Conservation (phyloP, 306 rosid species). For the Trifolium pratense region DNA sequence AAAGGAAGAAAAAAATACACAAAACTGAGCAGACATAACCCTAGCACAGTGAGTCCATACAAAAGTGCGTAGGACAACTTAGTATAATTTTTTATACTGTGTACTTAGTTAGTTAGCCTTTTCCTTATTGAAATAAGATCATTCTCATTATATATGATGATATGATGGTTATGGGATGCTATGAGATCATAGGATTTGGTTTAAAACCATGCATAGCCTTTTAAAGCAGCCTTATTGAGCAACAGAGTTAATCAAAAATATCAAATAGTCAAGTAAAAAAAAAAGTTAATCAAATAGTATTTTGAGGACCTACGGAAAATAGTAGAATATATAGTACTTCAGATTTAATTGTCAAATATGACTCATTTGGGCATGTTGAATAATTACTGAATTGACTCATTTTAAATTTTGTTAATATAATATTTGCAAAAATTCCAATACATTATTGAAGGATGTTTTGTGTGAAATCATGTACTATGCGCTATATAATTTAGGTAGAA, state of each 20-base stretch:
- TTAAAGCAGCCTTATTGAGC: conserved; percentile 19
- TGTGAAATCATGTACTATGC: neutral
- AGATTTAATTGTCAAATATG: conserved; percentile 35
- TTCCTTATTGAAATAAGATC: neutral
- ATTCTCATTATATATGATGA: neutral
- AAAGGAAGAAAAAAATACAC: no score
- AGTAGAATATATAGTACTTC: no score
- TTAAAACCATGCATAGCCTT: conserved; percentile 40
- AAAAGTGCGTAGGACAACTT: no score
- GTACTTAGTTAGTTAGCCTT: no score
- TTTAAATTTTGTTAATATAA: neutral
- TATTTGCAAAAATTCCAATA: neutral
- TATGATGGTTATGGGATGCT: neutral
- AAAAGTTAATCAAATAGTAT: conserved; percentile 4
- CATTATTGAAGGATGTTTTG: neutral
- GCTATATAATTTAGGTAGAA: no score
- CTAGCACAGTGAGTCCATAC: no score
- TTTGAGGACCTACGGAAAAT: conserved; percentile 10
- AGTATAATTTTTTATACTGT: no score
- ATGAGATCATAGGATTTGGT: conserved; percentile 15
- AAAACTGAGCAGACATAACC: no score
- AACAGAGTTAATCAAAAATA: conserved; percentile 5
- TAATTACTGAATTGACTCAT: neutral
- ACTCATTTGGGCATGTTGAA: conserved; percentile 7
- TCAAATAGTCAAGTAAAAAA: no score